A percentile compares a stretch with the other conserved stretches of the same genome.
These are phyloP conservation scores for Lasiosphaeris hirsuta DNA, from an alignment of 495 filamentous ascomycete genomes.

Conservation along the genomic window DNA sequence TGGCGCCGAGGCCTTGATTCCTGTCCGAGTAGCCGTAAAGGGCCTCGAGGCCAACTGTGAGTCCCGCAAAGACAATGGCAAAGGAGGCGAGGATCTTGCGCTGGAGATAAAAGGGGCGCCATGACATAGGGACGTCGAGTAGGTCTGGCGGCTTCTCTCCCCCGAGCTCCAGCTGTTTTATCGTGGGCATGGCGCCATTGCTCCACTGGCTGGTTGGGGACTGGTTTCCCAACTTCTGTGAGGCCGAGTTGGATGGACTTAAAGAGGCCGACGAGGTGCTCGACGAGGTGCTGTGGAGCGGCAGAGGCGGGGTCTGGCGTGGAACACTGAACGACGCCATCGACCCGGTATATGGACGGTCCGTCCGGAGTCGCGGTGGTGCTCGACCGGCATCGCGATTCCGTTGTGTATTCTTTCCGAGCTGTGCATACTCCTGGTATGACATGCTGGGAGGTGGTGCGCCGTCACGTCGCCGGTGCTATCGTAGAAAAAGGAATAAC, in stretches of 20 bases:
- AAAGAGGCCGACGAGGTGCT: conserved; percentile 17
- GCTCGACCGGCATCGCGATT: not conserved
- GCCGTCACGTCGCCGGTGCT: not conserved
- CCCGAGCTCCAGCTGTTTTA: conserved; percentile 10
- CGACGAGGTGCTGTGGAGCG: conserved; percentile 17
- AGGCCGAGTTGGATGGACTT: conserved; percentile 24
- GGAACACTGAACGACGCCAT: conserved; percentile 22
- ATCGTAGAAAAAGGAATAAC: not conserved
- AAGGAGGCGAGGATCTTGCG: conserved; percentile 21
- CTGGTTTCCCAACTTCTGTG: conserved; percentile 13
- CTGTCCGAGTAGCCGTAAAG: conserved; percentile 12
- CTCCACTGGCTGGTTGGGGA: conserved; percentile 7
- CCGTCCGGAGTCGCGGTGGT: conserved; percentile 10
- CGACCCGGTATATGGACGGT: conserved; percentile 19
- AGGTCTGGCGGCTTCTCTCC: conserved; percentile 18
- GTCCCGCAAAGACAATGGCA: conserved; percentile 9
- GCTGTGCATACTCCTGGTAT: conserved; percentile 23
- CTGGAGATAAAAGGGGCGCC: conserved; percentile 27
- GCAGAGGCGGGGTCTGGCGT: not conserved
- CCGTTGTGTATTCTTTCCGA: conserved; percentile 14
- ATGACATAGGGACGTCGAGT: conserved; percentile 18
- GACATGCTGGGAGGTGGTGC: conserved; percentile 14
- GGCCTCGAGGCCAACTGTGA: conserved; percentile 15
- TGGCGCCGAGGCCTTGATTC: conserved; percentile 10
- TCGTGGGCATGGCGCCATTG: not conserved